Evolutionary conservation across 2,329 filamentous ascomycete genomes (phyloP), one percentile per base, ranked within the genome.

Genomic region (Ophiostoma himal-ulmi): DNA sequence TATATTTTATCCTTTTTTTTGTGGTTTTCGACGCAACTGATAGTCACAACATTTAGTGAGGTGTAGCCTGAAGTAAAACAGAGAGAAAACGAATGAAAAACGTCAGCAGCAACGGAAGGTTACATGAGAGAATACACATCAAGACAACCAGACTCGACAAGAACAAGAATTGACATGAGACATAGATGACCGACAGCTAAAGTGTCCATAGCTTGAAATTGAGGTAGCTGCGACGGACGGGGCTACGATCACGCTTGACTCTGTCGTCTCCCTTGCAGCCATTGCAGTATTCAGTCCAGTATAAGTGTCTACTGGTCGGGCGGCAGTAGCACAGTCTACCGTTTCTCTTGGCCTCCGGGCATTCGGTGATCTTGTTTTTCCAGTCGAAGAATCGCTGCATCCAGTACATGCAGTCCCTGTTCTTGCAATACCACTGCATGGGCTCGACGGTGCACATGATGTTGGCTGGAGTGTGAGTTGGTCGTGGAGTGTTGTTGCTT

Each of bases 371-470:
- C 8, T 6, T 17, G 26, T 26, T 3, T 5, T 1, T 34, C 14
- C 14, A 20, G 57, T 17, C 4, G 11, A 5, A 34, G 57, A 17
- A 62, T 7, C 5, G 11, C 5, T 62, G 1, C 8, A 2, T 26
- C 57, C 57, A 62, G 26, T 34, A 22, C n/a, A 10, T 7, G 7
- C 57, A 62, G 57, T 8, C 26, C 1, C 20, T 14, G 57, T 5
- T 62, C 57, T 62, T 62, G 26, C 57, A 62, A 26, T 62, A 62
- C 52, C 52, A 57, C n/a, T 57, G 52, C 52, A 57, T 26, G n/a
- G 52, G 26, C 26, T 62, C 11, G 26, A 34, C 26, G 26, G 14
- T 62, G 13, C 57, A 62, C 57, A 62, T 62, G 52, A 57, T 57
- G 52, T 10, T 26, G 5, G n/a, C 8, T 26, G 52, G n/a, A 26